Base-by-base conservation (phyloP, 2,329 filamentous ascomycete species). In the Trichoderma sp. region DNA sequence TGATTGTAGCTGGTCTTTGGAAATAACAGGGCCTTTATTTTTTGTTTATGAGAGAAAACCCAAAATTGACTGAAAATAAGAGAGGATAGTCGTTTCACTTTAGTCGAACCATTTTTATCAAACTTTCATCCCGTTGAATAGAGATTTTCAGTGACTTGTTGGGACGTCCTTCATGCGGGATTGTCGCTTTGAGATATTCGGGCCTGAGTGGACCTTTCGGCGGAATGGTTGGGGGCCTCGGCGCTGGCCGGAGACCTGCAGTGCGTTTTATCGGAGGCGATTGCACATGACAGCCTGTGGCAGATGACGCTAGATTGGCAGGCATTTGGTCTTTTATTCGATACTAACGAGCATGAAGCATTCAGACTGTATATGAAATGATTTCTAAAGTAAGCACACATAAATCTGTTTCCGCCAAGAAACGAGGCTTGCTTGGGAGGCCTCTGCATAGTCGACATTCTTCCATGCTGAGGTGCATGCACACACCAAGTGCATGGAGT, bases 191-290 rank as follows among this genome's bases (percentile, higher is more conserved):
- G 28, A 58, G 39, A 51, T 37, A 30, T 49, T 34, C n/a, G 24
- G 37, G 30, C 34, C 26, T 55, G 28, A n/a, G 64, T 69, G 68
- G 68, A 59, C 55, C 65, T 67, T 43, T 39, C 39, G 46, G 52
- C 16, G 59, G 54, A 55, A 46, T 55, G 68, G 55, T 64, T 69
- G 68, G 54, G 68, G 68, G 34, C 63, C 68, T 69, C 61, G 68
- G 61, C 39, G 64, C 63, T 46, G 18, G 51, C 37, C 30, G 34
- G 61, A n/a, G 32, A 55, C 24, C 56, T 58, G 34, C 4, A 26
- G 16, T 43, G 39, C 6, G 7, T 43, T 43, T 43, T 8, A n/a
- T 43, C 39, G 39, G 39, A 43, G 39, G 7, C 39, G 16, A 18
- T 43, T 43, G 39, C 39, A 43, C 39, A 14, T 59, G 56, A 59